These are phyloP conservation scores for Boletus eberwhitei DNA, from an alignment of 768 basidiomycete species.

Conservation along the genomic window DNA sequence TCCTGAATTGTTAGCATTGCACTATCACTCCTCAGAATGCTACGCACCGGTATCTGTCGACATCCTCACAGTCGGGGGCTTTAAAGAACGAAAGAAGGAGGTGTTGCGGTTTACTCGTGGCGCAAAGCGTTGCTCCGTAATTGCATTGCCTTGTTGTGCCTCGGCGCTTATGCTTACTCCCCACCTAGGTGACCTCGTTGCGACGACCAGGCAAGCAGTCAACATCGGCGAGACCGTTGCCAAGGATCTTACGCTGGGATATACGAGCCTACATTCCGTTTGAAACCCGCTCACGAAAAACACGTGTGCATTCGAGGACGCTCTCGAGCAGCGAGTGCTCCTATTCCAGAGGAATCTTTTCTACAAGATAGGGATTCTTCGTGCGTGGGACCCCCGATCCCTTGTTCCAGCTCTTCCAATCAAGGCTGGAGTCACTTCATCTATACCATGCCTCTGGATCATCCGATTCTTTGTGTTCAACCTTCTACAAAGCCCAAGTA, in stretches of 20 bases:
- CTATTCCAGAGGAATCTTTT: not conserved
- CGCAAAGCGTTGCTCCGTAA: not conserved
- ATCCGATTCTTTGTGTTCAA: constrained; percentile 66
- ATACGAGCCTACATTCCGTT: not conserved
- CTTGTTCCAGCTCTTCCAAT: constrained; percentile 44
- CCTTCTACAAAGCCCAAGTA: constrained; percentile 68
- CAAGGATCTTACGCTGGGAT: not conserved
- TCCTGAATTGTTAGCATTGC: not conserved
- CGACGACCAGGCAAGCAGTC: too few species aligned
- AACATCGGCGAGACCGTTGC: too few species aligned
- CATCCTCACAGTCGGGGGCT: not conserved
- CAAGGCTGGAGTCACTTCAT: constrained; percentile 66
- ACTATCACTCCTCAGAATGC: not conserved
- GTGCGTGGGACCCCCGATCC: not conserved
- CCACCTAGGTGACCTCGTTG: too few species aligned
- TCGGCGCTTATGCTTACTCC: too few species aligned
- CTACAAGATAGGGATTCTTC: not conserved
- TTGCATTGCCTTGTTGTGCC: too few species aligned
- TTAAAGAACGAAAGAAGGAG: too few species aligned
- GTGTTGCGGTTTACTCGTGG: not conserved
- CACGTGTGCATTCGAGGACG: not conserved
- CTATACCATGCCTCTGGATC: constrained; percentile 52
- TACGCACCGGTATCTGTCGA: not conserved
- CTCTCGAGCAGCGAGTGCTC: not conserved
- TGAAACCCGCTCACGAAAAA: not conserved